These are phyloP conservation scores for Kwoniella sp. DNA, from an alignment of 768 basidiomycete species.

Conservation along the genomic window DNA sequence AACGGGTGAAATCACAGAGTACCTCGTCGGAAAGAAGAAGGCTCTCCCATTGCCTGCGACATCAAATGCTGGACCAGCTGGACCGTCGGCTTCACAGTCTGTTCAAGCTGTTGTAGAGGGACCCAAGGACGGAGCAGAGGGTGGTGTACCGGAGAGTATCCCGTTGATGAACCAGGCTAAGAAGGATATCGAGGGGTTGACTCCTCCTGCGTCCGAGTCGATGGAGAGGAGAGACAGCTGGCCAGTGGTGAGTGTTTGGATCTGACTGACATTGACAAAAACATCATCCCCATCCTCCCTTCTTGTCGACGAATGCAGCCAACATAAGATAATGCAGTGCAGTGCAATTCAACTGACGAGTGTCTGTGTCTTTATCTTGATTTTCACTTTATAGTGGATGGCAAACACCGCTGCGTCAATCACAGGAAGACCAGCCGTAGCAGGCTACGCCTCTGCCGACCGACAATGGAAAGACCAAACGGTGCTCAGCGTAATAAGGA, in stretches of 20 bases:
- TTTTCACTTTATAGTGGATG: constrained; percentile 37
- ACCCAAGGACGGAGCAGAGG: constrained; percentile 30
- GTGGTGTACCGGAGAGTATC: constrained; percentile 53
- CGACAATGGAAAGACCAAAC: constrained; percentile 58
- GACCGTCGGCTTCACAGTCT: constrained; percentile 55
- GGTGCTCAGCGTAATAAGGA: constrained; percentile 57
- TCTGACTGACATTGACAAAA: too few species aligned
- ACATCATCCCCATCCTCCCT: too few species aligned
- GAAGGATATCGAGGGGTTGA: constrained; percentile 28
- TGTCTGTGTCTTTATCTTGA: neutral
- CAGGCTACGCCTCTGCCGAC: constrained; percentile 21
- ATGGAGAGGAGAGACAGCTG: constrained; percentile 32
- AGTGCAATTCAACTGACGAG: neutral
- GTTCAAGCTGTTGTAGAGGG: constrained; percentile 39
- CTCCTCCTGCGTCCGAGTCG: constrained; percentile 9
- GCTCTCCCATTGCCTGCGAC: constrained; percentile 33
- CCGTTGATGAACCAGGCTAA: constrained; percentile 49
- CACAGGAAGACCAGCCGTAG: constrained; percentile 21
- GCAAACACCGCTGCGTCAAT: constrained; percentile 32
- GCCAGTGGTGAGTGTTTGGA: constrained; percentile 39
- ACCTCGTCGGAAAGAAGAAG: constrained; percentile 56
- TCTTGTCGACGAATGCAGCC: too few species aligned
- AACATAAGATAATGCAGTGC: too few species aligned
- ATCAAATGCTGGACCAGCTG: constrained; percentile 25
- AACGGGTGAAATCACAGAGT: constrained; percentile 69